Evolutionary conservation across 2,329 filamentous ascomycete genomes (phyloP).

Genomic region (Sphaerulina vaccinii): DNA sequence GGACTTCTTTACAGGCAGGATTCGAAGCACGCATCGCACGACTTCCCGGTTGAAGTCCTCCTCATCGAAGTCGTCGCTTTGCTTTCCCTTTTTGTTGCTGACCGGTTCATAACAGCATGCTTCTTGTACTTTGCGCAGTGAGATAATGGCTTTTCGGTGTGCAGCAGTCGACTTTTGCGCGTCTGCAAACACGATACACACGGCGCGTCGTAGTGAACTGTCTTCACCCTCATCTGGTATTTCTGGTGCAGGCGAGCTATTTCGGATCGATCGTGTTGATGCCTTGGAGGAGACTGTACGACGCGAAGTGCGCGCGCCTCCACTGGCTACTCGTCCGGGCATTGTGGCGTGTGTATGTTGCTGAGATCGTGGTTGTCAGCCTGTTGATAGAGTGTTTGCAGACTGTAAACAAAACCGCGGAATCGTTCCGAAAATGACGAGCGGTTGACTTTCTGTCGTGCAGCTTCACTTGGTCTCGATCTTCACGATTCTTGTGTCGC

Average conservation of each 20-base stretch:
- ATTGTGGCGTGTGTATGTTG: conserved; percentile 21
- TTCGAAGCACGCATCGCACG: conserved; percentile 73
- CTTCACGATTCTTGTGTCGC: neutral
- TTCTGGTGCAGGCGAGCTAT: conserved; percentile 37
- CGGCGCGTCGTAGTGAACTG: conserved; percentile 68
- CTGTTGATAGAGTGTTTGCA: neutral
- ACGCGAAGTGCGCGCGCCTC: conserved; percentile 20
- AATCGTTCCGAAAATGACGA: neutral
- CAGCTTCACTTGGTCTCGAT: conserved; percentile 1
- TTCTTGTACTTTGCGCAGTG: conserved; percentile 86
- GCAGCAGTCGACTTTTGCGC: conserved; percentile 84
- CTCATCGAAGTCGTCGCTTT: conserved; percentile 71
- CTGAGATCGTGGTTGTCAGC: conserved; percentile 1
- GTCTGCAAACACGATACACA: conserved; percentile 60
- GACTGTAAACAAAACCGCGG: conserved; percentile 20
- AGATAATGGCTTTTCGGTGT: conserved; percentile 85
- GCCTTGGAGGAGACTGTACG: conserved; percentile 24
- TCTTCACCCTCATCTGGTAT: conserved; percentile 71
- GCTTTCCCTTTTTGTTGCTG: conserved; percentile 51
- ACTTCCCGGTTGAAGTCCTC: conserved; percentile 86
- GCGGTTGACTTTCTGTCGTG: conserved; percentile 8
- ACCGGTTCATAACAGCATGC: conserved; percentile 63
- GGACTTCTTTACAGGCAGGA: conserved; percentile 86
- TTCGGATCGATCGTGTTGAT: conserved; percentile 25
- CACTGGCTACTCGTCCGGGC: conserved; percentile 36